Evolutionary conservation across 2,329 filamentous ascomycete species (phyloP).

Genomic region (Nemania sp.): DNA sequence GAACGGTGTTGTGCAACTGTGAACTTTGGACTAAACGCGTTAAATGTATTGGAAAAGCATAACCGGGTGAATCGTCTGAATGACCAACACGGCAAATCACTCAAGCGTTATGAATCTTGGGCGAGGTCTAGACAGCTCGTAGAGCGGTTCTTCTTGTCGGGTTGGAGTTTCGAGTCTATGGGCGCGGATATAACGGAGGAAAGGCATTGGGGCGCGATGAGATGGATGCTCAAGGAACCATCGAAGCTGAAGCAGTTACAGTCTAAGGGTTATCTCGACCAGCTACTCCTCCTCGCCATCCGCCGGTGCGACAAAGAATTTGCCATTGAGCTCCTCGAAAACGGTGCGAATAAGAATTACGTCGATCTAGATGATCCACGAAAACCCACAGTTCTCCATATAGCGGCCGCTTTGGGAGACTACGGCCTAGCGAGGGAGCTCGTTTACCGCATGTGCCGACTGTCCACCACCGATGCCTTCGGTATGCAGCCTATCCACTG

Average conservation of each 20-base stretch:
- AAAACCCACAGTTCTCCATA: neutral
- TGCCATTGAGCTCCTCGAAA: neutral
- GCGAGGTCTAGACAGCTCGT: neutral
- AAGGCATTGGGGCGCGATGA: neutral
- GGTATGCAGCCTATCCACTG: neutral
- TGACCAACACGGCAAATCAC: neutral
- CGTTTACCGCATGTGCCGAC: neutral
- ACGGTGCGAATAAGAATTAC: neutral
- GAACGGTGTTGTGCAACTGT: neutral
- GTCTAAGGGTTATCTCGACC: neutral
- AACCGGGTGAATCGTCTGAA: neutral
- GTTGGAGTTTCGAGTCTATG: neutral
- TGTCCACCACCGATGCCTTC: neutral
- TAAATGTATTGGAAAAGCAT: neutral
- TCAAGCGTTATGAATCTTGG: neutral
- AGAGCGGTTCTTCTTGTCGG: neutral
- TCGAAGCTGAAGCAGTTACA: neutral
- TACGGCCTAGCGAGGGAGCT: neutral
- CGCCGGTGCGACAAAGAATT: conserved; percentile 4
- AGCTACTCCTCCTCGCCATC: neutral
- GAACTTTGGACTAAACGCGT: neutral
- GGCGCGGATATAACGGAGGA: neutral
- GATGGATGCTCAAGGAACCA: neutral
- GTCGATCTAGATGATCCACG: neutral
- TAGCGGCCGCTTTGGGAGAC: neutral